Conservation (phyloP, 2,329 filamentous ascomycete genomes). For the Aspergillus persii region DNA sequence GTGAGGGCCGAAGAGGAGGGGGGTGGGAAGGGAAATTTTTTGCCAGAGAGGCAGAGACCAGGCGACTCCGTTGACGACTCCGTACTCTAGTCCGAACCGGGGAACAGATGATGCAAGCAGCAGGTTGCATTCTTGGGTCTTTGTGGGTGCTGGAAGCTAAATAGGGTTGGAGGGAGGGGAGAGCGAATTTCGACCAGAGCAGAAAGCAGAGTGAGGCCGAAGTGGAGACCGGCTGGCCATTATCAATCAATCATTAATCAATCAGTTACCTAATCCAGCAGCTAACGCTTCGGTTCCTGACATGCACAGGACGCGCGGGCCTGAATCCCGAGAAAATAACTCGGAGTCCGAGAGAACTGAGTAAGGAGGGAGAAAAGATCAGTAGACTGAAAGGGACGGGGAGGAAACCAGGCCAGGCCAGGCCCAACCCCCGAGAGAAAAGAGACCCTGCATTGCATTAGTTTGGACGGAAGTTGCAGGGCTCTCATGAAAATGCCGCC, state of each 20-base stretch:
- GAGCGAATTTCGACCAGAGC: background rate
- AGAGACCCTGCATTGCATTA: background rate
- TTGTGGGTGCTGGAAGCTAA: background rate
- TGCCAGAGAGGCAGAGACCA: too few relatives aligned
- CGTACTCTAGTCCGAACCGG: background rate
- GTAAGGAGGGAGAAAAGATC: background rate
- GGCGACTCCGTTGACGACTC: background rate
- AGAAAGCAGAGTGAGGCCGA: background rate
- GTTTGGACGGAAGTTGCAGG: background rate
- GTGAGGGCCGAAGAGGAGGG: background rate
- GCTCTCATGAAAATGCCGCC: background rate
- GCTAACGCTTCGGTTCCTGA: background rate
- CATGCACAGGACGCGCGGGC: background rate
- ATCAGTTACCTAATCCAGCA: slow-evolving; percentile 7
- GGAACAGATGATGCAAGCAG: background rate
- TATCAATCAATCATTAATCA: slow-evolving; percentile 10
- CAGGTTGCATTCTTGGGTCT: background rate
- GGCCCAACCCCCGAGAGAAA: too few relatives aligned
- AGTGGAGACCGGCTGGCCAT: background rate
- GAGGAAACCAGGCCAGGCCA: background rate
- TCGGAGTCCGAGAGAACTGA: background rate
- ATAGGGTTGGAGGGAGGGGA: too few relatives aligned
- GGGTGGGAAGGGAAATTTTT: background rate
- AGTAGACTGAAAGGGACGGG: background rate
- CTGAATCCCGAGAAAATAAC: slow-evolving; percentile 3